These are phyloP conservation scores for Thermothielavioides terrestris DNA, from an alignment of 495 filamentous ascomycete genomes.

Conservation along the genomic window DNA sequence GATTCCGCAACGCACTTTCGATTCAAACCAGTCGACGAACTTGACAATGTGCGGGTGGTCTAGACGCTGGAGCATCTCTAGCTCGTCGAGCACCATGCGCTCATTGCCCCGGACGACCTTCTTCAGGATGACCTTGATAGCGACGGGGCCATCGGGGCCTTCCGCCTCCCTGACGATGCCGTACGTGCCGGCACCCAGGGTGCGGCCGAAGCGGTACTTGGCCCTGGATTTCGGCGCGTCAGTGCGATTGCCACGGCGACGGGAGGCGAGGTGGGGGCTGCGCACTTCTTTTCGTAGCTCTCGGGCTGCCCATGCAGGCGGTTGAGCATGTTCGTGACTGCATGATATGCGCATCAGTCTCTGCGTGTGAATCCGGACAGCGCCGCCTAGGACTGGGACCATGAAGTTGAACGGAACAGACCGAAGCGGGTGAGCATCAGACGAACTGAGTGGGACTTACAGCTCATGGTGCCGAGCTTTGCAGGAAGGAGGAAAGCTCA, in stretches of 20 bases:
- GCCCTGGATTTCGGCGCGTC: constrained; percentile 43
- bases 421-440: constrained; percentile 16
- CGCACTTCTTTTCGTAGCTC: constrained; percentile 96
- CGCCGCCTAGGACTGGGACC: background rate
- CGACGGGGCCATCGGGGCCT: constrained; percentile 72
- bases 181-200: constrained; percentile 94
- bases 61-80: constrained; percentile 81
- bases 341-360: constrained; percentile 6
- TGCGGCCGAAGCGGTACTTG: constrained; percentile 84
- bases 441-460: constrained; percentile 26
- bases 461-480: constrained; percentile 30
- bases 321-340: constrained; percentile 89
- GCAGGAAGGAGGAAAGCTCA: constrained; percentile 6
- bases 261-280: background rate
- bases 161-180: constrained; percentile 97
- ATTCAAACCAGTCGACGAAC: constrained; percentile 99
- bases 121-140: constrained; percentile 98
- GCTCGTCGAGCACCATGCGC: constrained; percentile 96
- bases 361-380: background rate
- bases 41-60: constrained; percentile 94
- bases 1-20: constrained; percentile 54
- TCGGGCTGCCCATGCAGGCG: constrained; percentile 96
- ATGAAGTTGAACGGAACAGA: constrained; percentile 12
- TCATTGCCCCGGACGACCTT: constrained; percentile 98
- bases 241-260: constrained; percentile 3